Evolutionary conservation across 192 early-diverging fungal species (phyloP).

Genomic region (Tieghemiomyces parasiticus): DNA sequence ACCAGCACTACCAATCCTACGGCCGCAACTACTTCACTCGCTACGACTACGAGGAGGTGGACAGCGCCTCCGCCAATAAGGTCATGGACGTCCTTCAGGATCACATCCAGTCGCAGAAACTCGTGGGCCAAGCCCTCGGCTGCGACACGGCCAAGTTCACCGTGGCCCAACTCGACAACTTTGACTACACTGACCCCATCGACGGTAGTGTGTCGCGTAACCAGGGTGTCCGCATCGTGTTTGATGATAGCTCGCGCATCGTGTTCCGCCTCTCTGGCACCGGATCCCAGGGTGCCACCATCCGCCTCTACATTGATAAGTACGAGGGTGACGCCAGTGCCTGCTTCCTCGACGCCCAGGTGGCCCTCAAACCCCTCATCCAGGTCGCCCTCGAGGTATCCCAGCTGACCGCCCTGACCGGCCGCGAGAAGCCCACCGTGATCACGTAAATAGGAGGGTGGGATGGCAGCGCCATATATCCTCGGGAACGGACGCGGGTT

Average conservation of each 20-base stretch:
- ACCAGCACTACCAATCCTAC: constrained; percentile 62
- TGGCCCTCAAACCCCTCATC: constrained; percentile 81
- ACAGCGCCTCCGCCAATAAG: constrained; percentile 51
- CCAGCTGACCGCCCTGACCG: constrained; percentile 64
- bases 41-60: constrained; percentile 97
- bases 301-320: constrained; percentile 93
- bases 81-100: constrained; percentile 62
- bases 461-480: too few species aligned
- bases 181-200: constrained; percentile 89
- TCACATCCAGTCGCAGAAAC: constrained; percentile 24
- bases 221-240: constrained; percentile 82
- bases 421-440: constrained; percentile 80
- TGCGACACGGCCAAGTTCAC: constrained; percentile 36
- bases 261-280: constrained; percentile 89
- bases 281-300: constrained; percentile 88
- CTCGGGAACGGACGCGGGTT: too few species aligned
- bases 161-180: constrained; percentile 66
- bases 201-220: constrained; percentile 71
- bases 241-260: constrained; percentile 82
- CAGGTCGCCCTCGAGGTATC: constrained; percentile 63
- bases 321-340: constrained; percentile 45
- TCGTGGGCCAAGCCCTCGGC: constrained; percentile 45
- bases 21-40: constrained; percentile 95
- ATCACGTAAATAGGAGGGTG: too few species aligned
- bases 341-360: constrained; percentile 54